Evolutionary conservation across 2,329 filamentous ascomycete genomes (phyloP).

Genomic region (Didymella sp.): DNA sequence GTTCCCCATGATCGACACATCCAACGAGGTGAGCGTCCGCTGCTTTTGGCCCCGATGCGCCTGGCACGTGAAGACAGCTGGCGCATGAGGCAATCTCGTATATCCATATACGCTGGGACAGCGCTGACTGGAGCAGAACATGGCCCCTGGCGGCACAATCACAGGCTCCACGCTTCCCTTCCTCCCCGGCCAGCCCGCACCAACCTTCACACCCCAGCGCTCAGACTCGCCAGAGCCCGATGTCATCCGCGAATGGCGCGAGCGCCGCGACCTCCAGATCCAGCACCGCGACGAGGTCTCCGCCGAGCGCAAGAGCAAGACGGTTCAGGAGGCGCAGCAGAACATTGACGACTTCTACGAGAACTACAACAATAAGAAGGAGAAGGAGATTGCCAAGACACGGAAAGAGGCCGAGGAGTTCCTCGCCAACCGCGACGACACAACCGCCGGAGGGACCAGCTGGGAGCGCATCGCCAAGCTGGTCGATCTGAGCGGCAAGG

Average conservation of each 20-base stretch:
- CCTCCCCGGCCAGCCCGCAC: slow-evolving; percentile 50
- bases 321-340: slow-evolving; percentile 84
- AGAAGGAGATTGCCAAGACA: slow-evolving; percentile 89
- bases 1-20: slow-evolving; percentile 81
- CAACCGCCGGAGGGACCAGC: slow-evolving; percentile 90
- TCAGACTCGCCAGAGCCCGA: slow-evolving; percentile 85
- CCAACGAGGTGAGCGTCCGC: slow-evolving; percentile 69
- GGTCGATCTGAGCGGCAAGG: slow-evolving; percentile 96
- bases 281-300: slow-evolving; percentile 86
- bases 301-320: slow-evolving; percentile 80
- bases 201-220: slow-evolving; percentile 56
- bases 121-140: slow-evolving; percentile 58
- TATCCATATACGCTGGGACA: neutral
- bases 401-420: slow-evolving; percentile 94
- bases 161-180: slow-evolving; percentile 72
- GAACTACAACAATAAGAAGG: slow-evolving; percentile 98
- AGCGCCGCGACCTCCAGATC: slow-evolving; percentile 82
- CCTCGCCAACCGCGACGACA: slow-evolving; percentile 86
- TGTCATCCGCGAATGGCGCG: slow-evolving; percentile 88
- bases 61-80: slow-evolving; percentile 10
- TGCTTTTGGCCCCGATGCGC: slow-evolving; percentile 1
- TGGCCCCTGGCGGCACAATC: slow-evolving; percentile 79
- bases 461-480: slow-evolving; percentile 98
- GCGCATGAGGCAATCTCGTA: neutral
- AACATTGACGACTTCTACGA: slow-evolving; percentile 99